Conservation (phyloP, 441 rosid species). For the Biscutella auriculata region DNA sequence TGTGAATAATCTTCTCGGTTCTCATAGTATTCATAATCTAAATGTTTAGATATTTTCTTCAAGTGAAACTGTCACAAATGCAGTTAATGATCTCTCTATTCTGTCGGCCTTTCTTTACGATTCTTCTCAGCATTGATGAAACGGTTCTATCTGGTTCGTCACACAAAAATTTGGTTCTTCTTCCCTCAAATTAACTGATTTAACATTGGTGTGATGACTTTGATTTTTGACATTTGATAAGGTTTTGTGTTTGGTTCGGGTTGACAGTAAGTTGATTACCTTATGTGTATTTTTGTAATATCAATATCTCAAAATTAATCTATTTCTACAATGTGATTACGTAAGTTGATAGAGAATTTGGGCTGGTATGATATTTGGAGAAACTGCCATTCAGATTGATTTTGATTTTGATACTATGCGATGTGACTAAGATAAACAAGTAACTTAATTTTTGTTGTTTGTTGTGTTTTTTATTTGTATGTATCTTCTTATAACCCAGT, state of each 20-base stretch:
- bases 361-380: conserved; percentile 51
- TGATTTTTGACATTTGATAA: conserved; percentile 5
- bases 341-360: conserved; percentile 34
- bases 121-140: conserved; percentile 54
- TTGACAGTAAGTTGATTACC: conserved; percentile 33
- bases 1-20: conserved; percentile 32
- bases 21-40: conserved; percentile 27
- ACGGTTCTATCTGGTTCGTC: conserved; percentile 30
- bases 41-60: conserved; percentile 42
- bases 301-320: too few species aligned
- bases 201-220: background rate
- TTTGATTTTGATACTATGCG: background rate
- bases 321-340: background rate
- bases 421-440: conserved; percentile 46
- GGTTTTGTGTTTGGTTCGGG: conserved; percentile 70
- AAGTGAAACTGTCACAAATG: conserved; percentile 25
- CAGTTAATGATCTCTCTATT: conserved; percentile 31
- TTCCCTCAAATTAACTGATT: too few species aligned
- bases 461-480: too few species aligned
- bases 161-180: too few species aligned
- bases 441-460: too few species aligned
- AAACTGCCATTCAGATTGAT: background rate
- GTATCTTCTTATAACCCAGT: too few species aligned
- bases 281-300: background rate
- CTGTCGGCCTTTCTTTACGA: conserved; percentile 37